phyloP scores from a whole-genome alignment of 169 alveolate genomes.

The Eimeria sp. region DNA sequence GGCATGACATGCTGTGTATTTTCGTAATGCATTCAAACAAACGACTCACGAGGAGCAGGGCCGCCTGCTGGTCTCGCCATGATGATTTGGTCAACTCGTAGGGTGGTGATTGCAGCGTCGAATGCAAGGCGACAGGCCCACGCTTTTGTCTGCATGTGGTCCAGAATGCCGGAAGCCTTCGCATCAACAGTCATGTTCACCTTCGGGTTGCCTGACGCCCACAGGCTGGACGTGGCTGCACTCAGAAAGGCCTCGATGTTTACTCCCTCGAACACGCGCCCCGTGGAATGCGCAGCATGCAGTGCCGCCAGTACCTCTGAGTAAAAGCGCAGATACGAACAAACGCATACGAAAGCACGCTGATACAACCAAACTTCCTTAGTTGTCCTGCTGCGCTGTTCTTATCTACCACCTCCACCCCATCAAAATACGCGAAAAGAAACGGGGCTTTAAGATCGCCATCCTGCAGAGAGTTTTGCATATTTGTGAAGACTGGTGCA shows the following conservation, averaged over 20 bases:
- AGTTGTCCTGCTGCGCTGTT: not conserved
- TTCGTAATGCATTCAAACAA: not conserved
- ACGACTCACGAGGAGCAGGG: slow-evolving; percentile 91
- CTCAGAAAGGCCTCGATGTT: slow-evolving; percentile 84
- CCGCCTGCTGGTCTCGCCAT: slow-evolving; percentile 99
- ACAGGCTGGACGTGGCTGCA: not conserved
- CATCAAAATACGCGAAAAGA: not conserved
- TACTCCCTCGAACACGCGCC: slow-evolving; percentile 88
- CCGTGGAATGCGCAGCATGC: slow-evolving; percentile 90
- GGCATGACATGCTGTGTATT: not conserved
- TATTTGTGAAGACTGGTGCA: not conserved
- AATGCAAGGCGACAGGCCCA: slow-evolving; percentile 98
- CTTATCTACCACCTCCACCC: not conserved
- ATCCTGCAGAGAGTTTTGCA: not conserved
- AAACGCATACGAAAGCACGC: not conserved
- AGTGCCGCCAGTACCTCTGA: slow-evolving; percentile 90
- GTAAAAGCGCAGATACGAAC: not conserved
- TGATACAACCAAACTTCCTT: not conserved
- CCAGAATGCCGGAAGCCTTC: slow-evolving; percentile 88
- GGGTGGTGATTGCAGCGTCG: slow-evolving; percentile 98
- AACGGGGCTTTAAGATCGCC: not conserved
- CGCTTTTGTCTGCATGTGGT: slow-evolving; percentile 96
- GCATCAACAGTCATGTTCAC: slow-evolving; percentile 64
- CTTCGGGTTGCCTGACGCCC: not conserved
- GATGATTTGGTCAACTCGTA: slow-evolving; percentile 98